A percentile compares a stretch with the other conserved stretches of the same genome.
These are phyloP conservation scores for Globisporangium uncinulatum DNA, from an alignment of 352 stramenopile species.

Conservation along the genomic window DNA sequence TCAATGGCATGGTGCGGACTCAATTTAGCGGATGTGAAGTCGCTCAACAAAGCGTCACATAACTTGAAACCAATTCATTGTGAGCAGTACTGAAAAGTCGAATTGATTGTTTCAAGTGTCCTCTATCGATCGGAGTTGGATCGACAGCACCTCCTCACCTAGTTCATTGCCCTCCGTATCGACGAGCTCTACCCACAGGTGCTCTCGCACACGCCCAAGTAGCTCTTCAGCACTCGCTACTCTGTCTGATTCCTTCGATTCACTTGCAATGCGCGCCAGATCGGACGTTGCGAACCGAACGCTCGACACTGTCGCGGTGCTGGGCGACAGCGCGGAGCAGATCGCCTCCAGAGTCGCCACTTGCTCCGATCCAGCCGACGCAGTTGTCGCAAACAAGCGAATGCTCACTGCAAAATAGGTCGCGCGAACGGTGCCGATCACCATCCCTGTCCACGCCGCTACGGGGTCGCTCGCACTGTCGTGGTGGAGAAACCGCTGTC, in stretches of 20 bases:
- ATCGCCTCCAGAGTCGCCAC: not conserved
- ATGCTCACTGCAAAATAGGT: constrained; percentile 10
- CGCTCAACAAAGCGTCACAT: too few relatives aligned
- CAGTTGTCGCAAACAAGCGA: constrained; percentile 5
- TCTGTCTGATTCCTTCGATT: not conserved
- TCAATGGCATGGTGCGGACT: not conserved
- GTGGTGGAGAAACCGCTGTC: not conserved
- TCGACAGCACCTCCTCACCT: not conserved
- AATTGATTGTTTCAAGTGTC: not conserved
- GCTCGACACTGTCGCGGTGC: constrained; percentile 12
- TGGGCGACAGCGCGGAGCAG: constrained; percentile 24
- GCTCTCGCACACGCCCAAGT: constrained; percentile 2
- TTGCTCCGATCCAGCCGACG: not conserved
- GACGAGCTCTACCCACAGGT: constrained; percentile 7
- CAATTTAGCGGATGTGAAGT: not conserved
- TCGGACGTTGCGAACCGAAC: not conserved
- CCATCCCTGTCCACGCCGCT: constrained; percentile 9
- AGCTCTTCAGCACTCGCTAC: constrained; percentile 1
- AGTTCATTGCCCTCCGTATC: not conserved
- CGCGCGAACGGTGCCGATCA: not conserved
- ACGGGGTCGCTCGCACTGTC: not conserved
- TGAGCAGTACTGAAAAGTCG: not conserved
- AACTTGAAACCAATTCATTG: constrained; percentile 4
- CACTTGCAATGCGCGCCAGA: not conserved
- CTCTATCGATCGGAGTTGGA: not conserved